phyloP scores from a whole-genome alignment of 768 basidiomycete genomes.

The Russula sp. region DNA sequence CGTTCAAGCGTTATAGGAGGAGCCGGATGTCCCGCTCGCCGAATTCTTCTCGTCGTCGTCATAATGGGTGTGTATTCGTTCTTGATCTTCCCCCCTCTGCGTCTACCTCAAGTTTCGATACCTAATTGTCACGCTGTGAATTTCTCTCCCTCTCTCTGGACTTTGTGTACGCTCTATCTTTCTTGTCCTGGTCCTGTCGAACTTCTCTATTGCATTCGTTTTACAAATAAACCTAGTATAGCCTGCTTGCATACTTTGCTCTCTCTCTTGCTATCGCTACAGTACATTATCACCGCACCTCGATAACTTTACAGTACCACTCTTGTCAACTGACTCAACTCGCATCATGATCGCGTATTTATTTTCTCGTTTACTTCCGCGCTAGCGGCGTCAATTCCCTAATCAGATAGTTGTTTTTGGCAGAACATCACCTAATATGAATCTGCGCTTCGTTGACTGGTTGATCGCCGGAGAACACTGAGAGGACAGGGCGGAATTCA shows the following conservation, averaged over 20 bases:
- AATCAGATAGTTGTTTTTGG: too few species aligned
- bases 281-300: not conserved
- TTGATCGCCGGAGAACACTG: too few species aligned
- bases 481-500: too few species aligned
- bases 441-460: too few species aligned
- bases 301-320: not conserved
- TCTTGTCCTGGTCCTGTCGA: not conserved
- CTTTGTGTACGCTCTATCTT: not conserved
- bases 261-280: not conserved
- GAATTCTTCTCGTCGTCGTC: not conserved
- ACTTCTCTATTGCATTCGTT: not conserved
- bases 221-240: not conserved
- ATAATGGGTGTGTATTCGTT: not conserved
- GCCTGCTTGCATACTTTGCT: not conserved
- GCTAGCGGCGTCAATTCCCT: too few species aligned
- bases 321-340: not conserved
- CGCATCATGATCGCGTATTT: not conserved
- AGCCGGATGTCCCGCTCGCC: too few species aligned
- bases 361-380: too few species aligned
- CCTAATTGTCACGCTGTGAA: not conserved
- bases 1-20: constrained; percentile 33
- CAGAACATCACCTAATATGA: too few species aligned
- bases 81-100: too few species aligned
- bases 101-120: not conserved
- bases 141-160: not conserved